A percentile compares a stretch with the other conserved stretches of the same genome.
Evolutionary conservation across 345 rosid genomes (phyloP).

Genomic region (Combretum micranthum): DNA sequence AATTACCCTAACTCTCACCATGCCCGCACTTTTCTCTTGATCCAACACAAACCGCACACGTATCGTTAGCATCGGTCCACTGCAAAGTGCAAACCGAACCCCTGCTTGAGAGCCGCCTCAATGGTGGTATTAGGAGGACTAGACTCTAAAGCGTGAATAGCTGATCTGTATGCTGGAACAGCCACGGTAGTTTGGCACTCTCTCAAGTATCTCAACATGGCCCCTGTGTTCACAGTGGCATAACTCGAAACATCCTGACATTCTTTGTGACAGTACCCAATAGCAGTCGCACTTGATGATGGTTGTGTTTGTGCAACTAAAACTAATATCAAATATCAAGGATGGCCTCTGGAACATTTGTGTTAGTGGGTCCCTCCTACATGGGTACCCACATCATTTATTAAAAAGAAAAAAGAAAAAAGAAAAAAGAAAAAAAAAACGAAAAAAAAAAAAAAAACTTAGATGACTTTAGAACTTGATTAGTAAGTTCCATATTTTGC

Average conservation of each 20-base stretch:
- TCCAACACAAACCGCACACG: not conserved
- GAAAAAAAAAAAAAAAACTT: no score
- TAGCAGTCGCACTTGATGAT: no score
- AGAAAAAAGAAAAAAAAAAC: no score
- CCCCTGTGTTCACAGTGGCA: not conserved
- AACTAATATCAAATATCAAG: not conserved
- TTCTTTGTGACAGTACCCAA: not conserved
- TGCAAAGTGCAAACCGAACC: constrained; percentile 8
- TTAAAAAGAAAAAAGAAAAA: no score
- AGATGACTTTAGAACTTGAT: no score
- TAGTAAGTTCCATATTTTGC: no score
- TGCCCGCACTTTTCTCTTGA: constrained; percentile 12
- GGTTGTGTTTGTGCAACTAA: no score
- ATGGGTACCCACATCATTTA: no score
- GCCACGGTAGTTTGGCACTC: constrained; percentile 3
- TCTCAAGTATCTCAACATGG: constrained; percentile 17
- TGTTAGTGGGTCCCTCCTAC: no score
- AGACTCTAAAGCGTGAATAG: not conserved
- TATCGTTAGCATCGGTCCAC: constrained; percentile 5
- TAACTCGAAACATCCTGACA: not conserved
- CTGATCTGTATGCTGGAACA: constrained; percentile 2
- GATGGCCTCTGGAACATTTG: not conserved
- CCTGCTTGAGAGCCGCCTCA: constrained; percentile 3
- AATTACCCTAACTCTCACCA: not conserved
- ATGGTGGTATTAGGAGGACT: not conserved